These are phyloP conservation scores for Ceratocystis variospora DNA, from an alignment of 2,329 filamentous ascomycete genomes.

Conservation along the genomic window DNA sequence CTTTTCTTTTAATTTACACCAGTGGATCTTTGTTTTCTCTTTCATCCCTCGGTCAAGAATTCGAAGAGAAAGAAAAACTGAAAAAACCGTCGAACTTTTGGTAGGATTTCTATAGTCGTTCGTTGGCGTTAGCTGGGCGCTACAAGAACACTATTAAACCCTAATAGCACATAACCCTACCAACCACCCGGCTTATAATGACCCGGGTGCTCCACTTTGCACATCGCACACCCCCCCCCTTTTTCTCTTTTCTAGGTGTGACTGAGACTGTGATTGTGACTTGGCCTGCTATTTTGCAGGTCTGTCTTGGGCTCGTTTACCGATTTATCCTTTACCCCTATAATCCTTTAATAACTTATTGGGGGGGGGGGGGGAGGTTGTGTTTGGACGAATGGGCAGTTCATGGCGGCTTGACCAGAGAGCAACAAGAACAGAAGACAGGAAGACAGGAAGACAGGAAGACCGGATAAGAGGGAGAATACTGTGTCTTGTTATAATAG, in stretches of 20 bases:
- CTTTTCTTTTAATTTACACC: not conserved
- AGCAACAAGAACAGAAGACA: no score
- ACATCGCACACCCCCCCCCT: not conserved
- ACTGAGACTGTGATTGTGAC: not conserved
- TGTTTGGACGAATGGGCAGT: not conserved
- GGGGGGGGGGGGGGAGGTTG: not conserved
- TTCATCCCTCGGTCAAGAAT: not conserved
- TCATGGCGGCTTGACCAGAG: not conserved
- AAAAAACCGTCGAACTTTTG: not conserved
- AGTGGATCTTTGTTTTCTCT: not conserved
- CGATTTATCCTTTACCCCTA: constrained; percentile 1
- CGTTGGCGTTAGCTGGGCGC: not conserved
- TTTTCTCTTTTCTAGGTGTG: not conserved
- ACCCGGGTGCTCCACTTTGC: not conserved
- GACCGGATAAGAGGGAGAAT: no score
- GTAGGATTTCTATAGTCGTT: not conserved
- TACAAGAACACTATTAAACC: not conserved
- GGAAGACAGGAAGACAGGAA: no score
- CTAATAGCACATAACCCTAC: not conserved
- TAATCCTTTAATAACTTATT: constrained; percentile 1
- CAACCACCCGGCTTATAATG: constrained; percentile 1
- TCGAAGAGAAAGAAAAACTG: not conserved
- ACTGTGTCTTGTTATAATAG: no score
- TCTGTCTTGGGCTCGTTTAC: constrained; percentile 3
- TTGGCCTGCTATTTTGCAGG: no score